These are phyloP conservation scores for Botrytis hyacinthi DNA, from an alignment of 2,329 filamentous ascomycete genomes.

Conservation along the genomic window DNA sequence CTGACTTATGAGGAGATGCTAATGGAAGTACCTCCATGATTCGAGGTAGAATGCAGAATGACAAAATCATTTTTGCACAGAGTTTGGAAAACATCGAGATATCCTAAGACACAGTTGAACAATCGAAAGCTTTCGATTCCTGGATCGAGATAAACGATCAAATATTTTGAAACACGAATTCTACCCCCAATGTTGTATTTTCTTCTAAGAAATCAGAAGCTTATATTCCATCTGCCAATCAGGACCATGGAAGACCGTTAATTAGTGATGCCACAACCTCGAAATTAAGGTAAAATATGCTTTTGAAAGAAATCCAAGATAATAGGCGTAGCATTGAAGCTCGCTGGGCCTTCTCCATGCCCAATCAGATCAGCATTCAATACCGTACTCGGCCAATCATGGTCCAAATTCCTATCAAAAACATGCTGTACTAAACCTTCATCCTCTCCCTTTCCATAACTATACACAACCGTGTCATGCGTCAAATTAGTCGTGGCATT, in stretches of 20 bases:
- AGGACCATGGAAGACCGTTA: background rate
- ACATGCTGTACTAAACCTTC: constrained; percentile 22
- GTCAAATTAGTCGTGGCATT: constrained; percentile 18
- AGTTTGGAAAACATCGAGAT: background rate
- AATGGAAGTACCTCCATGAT: background rate
- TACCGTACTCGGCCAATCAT: constrained; percentile 25
- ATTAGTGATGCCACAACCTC: background rate
- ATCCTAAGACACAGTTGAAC: background rate
- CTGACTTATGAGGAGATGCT: too few relatives aligned
- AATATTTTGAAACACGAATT: background rate
- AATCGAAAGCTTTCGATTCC: background rate
- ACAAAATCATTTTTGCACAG: background rate
- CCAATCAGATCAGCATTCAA: constrained; percentile 21
- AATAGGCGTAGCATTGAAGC: constrained; percentile 22
- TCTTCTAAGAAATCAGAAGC: background rate
- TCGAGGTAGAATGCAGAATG: background rate
- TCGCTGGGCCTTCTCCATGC: constrained; percentile 4
- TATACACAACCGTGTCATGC: constrained; percentile 17
- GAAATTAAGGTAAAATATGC: background rate
- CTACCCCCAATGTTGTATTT: rapidly evolving
- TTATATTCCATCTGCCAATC: background rate
- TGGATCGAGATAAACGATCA: background rate
- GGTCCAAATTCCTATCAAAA: constrained; percentile 19
- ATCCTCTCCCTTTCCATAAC: constrained; percentile 18
- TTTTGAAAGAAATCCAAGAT: constrained; percentile 23